Percentiles rank a stretch among this genome's conserved stretches.
These are phyloP conservation scores for Melaleuca alternifolia DNA, from an alignment of 345 rosid genomes.

Conservation along the genomic window DNA sequence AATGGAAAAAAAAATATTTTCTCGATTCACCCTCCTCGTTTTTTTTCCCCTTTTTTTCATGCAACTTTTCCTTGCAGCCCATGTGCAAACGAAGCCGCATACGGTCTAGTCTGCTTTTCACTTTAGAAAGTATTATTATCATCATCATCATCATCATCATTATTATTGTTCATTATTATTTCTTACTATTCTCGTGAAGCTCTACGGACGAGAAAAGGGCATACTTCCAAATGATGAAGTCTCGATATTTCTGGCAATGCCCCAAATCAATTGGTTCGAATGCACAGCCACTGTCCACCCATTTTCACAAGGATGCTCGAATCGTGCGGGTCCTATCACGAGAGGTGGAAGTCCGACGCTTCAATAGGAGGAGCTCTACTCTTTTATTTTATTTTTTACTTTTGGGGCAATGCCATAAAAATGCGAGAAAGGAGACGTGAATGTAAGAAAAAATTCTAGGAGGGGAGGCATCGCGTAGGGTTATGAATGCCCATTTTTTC, in stretches of 20 bases:
- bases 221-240: not conserved
- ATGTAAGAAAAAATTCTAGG: not conserved
- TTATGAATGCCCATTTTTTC: not conserved
- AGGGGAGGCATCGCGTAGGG: not conserved
- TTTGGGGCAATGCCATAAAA: not conserved
- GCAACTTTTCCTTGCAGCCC: not conserved
- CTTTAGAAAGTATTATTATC: accelerated
- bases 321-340: not conserved
- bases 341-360: not conserved
- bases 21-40: not conserved
- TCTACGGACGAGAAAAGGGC: not conserved
- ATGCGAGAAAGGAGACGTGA: not conserved
- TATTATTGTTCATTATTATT: no score
- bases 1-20: no score
- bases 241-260: not conserved
- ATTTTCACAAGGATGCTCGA: not conserved
- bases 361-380: not conserved
- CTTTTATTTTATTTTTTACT: not conserved
- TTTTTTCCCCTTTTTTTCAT: not conserved
- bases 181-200: not conserved
- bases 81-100: not conserved
- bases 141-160: no score
- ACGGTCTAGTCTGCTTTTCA: not conserved
- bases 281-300: not conserved
- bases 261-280: not conserved